These are phyloP conservation scores for Stephania japonica DNA, from an alignment of 164 flowering plant genomes.

Conservation along the genomic window DNA sequence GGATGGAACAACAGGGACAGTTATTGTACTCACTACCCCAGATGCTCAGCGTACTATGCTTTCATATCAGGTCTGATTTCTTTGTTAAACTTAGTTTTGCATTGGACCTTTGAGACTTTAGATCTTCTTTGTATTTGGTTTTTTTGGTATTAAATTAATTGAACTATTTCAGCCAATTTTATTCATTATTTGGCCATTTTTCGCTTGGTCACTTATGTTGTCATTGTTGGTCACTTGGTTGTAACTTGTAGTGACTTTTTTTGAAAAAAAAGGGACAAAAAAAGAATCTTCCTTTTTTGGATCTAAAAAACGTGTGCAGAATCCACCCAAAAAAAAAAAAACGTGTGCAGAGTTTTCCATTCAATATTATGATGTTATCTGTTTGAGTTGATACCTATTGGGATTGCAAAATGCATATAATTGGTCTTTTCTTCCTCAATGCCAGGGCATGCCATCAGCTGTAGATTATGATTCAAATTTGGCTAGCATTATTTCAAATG, in stretches of 20 bases:
- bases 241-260: no score
- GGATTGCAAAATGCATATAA: background rate
- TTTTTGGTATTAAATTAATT: background rate
- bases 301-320: no score
- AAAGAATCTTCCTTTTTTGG: no score
- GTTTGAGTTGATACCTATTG: background rate
- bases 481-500: slow-evolving; percentile 58
- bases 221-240: no score
- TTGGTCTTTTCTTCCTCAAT: slow-evolving; percentile 5
- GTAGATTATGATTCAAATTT: slow-evolving; percentile 58
- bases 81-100: background rate
- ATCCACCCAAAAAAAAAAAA: no score
- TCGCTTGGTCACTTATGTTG: background rate
- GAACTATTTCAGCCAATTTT: background rate
- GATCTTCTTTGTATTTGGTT: background rate
- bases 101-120: background rate
- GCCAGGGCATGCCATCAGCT: slow-evolving; percentile 83
- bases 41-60: slow-evolving; percentile 99
- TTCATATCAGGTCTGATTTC: slow-evolving; percentile 68
- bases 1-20: slow-evolving; percentile 98
- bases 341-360: no score
- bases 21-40: slow-evolving; percentile 95
- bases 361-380: background rate
- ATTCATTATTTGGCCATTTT: background rate
- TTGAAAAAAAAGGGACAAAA: no score